Evolutionary conservation across 129 eudicot genomes (phyloP).

Genomic region (Saposhnikovia divaricata): DNA sequence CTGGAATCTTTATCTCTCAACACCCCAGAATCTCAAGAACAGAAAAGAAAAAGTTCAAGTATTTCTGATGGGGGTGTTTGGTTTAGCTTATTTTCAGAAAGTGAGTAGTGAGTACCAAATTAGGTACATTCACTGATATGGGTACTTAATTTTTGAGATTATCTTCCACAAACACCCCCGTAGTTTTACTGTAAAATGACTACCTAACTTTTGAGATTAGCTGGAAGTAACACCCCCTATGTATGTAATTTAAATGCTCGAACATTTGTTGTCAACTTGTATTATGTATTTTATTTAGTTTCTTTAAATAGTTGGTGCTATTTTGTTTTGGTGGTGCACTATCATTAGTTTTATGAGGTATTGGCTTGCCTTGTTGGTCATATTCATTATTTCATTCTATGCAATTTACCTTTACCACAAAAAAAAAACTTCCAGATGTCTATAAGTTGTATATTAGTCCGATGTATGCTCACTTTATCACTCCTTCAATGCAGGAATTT

Average conservation of each 20-base stretch:
- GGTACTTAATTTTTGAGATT: too few species aligned
- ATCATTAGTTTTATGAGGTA: too few species aligned
- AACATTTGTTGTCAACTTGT: neutral
- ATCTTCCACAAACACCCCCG: too few species aligned
- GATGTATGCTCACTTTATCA: neutral
- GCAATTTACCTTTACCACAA: neutral
- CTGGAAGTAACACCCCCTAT: neutral
- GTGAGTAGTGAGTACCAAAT: neutral
- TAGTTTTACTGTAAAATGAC: too few species aligned
- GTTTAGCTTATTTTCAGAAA: neutral
- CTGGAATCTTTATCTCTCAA: neutral
- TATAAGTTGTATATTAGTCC: neutral
- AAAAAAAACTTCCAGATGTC: neutral
- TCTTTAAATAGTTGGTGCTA: too few species aligned
- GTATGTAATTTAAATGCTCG: neutral
- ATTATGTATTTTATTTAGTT: too few species aligned
- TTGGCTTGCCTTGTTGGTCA: too few species aligned
- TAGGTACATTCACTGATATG: neutral
- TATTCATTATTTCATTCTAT: too few species aligned
- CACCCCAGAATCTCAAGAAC: neutral
- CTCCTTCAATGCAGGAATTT: conserved; percentile 33
- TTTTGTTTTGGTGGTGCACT: too few species aligned
- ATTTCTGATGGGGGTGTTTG: neutral
- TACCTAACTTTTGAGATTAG: too few species aligned
- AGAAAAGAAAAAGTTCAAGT: neutral